phyloP scores from a whole-genome alignment of 2,329 filamentous ascomycete genomes.

The Clarireedia homoeocarpa region DNA sequence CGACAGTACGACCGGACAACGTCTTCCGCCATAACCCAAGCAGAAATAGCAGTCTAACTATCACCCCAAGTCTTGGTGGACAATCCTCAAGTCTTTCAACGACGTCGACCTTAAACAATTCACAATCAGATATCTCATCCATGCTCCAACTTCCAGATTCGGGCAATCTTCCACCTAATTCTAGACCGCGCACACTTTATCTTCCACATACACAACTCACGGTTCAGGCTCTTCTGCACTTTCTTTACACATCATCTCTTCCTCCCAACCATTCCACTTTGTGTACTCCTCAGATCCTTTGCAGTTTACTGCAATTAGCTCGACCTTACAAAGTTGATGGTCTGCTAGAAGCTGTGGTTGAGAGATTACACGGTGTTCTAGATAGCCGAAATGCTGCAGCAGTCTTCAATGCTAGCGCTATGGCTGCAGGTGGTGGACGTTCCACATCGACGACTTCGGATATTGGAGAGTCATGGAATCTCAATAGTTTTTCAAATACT shows the following conservation, averaged over 20 bases:
- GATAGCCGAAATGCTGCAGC: conserved; percentile 93
- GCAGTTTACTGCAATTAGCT: conserved; percentile 87
- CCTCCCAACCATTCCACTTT: conserved; percentile 68
- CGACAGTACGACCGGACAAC: conserved; percentile 59
- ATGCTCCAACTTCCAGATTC: conserved; percentile 30
- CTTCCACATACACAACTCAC: conserved; percentile 89
- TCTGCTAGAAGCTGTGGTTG: conserved; percentile 83
- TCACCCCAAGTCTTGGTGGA: conserved; percentile 59
- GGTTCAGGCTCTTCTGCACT: conserved; percentile 83
- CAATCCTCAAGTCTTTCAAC: conserved; percentile 38
- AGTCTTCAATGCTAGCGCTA: conserved; percentile 95
- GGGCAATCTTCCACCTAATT: conserved; percentile 48
- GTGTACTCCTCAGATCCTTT: conserved; percentile 91
- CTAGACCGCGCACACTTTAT: conserved; percentile 78
- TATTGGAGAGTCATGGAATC: conserved; percentile 40
- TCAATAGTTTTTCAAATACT: conserved; percentile 12
- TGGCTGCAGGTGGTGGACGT: conserved; percentile 90
- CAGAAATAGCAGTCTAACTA: conserved; percentile 77
- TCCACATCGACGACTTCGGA: conserved; percentile 55
- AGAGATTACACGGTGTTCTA: conserved; percentile 79
- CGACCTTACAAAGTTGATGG: conserved; percentile 91
- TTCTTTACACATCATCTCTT: conserved; percentile 85
- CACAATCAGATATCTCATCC: conserved; percentile 7
- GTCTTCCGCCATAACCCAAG: conserved; percentile 48
- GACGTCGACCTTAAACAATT: conserved; percentile 37